A percentile compares a stretch with the other conserved stretches of the same genome.
These are phyloP conservation scores for Pleomassaria siparia DNA, from an alignment of 2,329 filamentous ascomycete species.

Conservation along the genomic window DNA sequence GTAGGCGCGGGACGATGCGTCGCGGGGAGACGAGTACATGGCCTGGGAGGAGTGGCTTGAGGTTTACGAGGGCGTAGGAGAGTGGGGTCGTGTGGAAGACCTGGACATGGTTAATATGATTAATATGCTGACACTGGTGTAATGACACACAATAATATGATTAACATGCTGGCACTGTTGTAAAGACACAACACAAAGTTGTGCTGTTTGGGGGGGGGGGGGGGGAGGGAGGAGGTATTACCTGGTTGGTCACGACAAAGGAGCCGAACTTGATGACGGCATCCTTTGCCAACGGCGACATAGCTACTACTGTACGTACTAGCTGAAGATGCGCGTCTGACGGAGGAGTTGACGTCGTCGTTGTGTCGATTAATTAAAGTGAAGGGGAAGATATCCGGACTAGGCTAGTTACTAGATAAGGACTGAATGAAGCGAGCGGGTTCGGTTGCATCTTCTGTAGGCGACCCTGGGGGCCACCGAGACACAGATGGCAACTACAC, in stretches of 20 bases:
- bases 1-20: slow-evolving; percentile 67
- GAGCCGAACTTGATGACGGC: slow-evolving; percentile 45
- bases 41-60: slow-evolving; percentile 90
- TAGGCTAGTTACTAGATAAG: too few species aligned
- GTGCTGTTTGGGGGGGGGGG: neutral
- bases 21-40: slow-evolving; percentile 89
- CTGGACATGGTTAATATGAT: slow-evolving; percentile 47
- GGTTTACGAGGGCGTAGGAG: slow-evolving; percentile 88
- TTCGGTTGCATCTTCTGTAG: too few species aligned
- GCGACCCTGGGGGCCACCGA: too few species aligned
- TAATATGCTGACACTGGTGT: neutral
- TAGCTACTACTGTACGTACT: slow-evolving; percentile 14
- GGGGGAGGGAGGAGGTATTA: slow-evolving; percentile 17
- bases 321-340: neutral
- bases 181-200: slow-evolving; percentile 4
- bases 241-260: slow-evolving; percentile 50
- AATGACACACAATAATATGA: neutral
- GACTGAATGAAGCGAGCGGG: too few species aligned
- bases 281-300: slow-evolving; percentile 44
- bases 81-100: slow-evolving; percentile 82
- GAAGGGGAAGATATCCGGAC: too few species aligned
- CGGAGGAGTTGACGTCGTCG: neutral
- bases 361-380: too few species aligned
- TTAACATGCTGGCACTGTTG: neutral
- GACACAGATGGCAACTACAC: too few species aligned